phyloP scores from a whole-genome alignment of 2,329 filamentous ascomycete species.

The Thelonectria blattea region DNA sequence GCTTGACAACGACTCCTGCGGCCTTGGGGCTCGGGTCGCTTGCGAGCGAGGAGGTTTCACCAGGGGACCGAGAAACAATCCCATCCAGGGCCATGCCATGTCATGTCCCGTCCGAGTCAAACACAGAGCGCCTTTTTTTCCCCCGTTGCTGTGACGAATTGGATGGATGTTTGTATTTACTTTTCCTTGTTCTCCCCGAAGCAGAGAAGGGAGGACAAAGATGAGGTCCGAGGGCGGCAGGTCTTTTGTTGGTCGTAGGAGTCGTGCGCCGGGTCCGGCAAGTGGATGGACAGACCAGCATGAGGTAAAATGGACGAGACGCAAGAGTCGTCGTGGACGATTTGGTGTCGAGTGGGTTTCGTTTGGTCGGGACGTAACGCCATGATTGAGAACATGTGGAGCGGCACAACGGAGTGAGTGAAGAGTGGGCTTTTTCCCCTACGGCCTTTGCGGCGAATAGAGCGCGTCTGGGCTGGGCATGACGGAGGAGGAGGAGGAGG shows the following conservation, averaged over 20 bases:
- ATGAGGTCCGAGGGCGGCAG: too few relatives aligned
- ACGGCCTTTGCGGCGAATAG: not conserved
- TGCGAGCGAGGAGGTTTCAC: not conserved
- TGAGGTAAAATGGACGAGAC: not conserved
- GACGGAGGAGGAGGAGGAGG: not conserved
- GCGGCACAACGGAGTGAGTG: not conserved
- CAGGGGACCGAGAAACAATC: not conserved
- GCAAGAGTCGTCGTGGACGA: not conserved
- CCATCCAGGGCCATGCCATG: not conserved
- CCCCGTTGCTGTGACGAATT: not conserved
- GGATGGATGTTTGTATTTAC: not conserved
- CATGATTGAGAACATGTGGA: constrained; percentile 2
- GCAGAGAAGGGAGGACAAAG: too few relatives aligned
- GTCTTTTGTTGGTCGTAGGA: too few relatives aligned
- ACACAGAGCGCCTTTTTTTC: not conserved
- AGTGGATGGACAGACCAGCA: not conserved
- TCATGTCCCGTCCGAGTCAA: not conserved
- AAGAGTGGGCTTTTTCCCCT: not conserved
- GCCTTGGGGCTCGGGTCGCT: not conserved
- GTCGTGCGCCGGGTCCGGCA: not conserved
- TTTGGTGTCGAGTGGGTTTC: constrained; percentile 1
- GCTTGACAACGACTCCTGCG: not conserved
- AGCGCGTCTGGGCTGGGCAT: not conserved
- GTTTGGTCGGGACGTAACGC: not conserved
- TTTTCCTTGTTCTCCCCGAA: too few relatives aligned